These are phyloP conservation scores for Claviceps spartinae DNA, from an alignment of 2,329 filamentous ascomycete genomes.

Conservation along the genomic window DNA sequence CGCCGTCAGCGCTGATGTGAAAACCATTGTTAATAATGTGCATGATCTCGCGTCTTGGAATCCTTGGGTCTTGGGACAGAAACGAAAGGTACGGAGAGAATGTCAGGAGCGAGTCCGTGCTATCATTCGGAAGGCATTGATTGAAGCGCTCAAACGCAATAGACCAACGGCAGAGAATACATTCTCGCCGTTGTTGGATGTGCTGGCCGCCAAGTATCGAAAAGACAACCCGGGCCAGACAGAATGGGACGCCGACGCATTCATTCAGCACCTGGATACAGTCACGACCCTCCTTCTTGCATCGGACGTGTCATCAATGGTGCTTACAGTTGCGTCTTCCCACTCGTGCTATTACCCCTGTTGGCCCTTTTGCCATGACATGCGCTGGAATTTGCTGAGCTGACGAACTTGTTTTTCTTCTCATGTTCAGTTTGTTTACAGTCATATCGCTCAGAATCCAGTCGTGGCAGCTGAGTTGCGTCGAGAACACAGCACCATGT, in stretches of 20 bases:
- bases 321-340: conserved; percentile 2
- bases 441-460: conserved; percentile 1
- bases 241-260: not conserved
- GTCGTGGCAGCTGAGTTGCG: conserved; percentile 1
- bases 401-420: not conserved
- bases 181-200: conserved; percentile 1
- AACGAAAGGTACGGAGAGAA: not conserved
- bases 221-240: not conserved
- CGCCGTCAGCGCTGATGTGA: not conserved
- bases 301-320: conserved; percentile 2
- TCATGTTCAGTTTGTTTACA: not conserved
- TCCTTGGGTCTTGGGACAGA: not conserved
- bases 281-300: conserved; percentile 1
- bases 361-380: not conserved
- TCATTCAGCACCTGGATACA: conserved; percentile 1
- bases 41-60: not conserved
- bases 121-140: not conserved
- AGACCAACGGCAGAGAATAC: not conserved
- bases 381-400: not conserved
- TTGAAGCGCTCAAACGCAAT: not conserved
- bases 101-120: not conserved
- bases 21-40: not conserved
- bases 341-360: not conserved
- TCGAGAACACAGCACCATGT: not conserved
- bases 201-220: not conserved